Evolutionary conservation across 2,329 filamentous ascomycete species (phyloP), one percentile per base, ranked within the genome.

Genomic region (Aotearoamyces nothofagi): DNA sequence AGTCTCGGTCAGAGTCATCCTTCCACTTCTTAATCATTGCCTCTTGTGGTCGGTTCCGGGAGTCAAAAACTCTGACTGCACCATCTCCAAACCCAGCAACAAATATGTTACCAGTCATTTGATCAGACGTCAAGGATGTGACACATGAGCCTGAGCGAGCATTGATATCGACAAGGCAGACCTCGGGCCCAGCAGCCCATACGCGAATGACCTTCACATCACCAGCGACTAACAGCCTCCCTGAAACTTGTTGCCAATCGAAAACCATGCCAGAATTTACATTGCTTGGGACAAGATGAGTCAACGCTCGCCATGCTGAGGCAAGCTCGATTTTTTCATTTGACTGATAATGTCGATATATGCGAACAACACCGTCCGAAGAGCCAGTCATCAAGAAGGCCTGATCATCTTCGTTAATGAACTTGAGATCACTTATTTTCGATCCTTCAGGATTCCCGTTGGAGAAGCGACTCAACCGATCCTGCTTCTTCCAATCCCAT

Each of bases 241-340:
- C 90, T 41, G 83, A 82, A n/a, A 92, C 86, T 56, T 98, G 90
- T 51, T 96, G 87, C 90, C 90, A 98, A 52, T 98, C 87, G 49
- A 96, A 92, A 15, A 96, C 87, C 55, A 98, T 78, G 13, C 90
- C 90, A 1, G 86, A 86, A 51, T 93, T 92, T 46, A 86, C 78
- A 45, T 87, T 93, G 51, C 82, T 92, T 4, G 86, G 83, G 5
- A 96, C 79, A 49, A 96, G 78, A 54, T 98, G 83, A 9, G 83
- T 92, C 34, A 98, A 57, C 4, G 90, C 90, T 26, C 90, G 74
- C 72, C 92, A 96, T 11, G 83, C 71, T 1, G 87, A 84, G 3
- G 92, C 84, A 16, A 98, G 68, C 54, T 92, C 80, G 15, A 90
- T 76, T 29, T 74, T 66, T 37, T 66, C 66, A 26, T 76, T 66